A percentile compares a stretch with the other conserved stretches of the same genome.
These are phyloP conservation scores for Microcyclospora tardicrescens DNA, from an alignment of 2,329 filamentous ascomycete genomes.

Conservation along the genomic window DNA sequence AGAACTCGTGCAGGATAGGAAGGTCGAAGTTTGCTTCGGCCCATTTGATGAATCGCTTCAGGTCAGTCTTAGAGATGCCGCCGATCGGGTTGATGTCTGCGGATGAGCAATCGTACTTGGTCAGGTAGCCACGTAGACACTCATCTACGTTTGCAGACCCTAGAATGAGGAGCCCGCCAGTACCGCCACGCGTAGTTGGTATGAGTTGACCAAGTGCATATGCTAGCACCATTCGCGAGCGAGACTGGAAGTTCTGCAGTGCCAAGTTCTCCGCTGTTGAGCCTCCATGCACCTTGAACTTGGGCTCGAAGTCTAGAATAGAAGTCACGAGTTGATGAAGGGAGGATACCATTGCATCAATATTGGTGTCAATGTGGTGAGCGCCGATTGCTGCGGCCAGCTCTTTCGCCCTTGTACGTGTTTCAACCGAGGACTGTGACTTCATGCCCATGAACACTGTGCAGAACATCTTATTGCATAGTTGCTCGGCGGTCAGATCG, in stretches of 20 bases:
- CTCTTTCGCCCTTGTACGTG: conserved; percentile 50
- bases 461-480: conserved; percentile 46
- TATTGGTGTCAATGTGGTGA: conserved; percentile 61
- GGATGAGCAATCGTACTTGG: conserved; percentile 55
- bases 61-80: conserved; percentile 51
- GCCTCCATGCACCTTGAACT: conserved; percentile 53
- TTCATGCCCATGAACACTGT: conserved; percentile 60
- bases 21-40: conserved; percentile 46
- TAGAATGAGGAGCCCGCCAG: conserved; percentile 50
- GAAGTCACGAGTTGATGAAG: conserved; percentile 46
- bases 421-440: conserved; percentile 52
- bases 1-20: conserved; percentile 52
- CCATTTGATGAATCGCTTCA: conserved; percentile 61
- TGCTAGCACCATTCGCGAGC: conserved; percentile 51
- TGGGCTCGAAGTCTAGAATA: conserved; percentile 47
- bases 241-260: conserved; percentile 55
- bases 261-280: conserved; percentile 46
- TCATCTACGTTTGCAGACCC: conserved; percentile 56
- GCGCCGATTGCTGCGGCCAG: conserved; percentile 51
- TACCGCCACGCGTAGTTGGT: conserved; percentile 46
- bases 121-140: conserved; percentile 46
- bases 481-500: conserved; percentile 41
- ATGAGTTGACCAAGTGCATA: conserved; percentile 54
- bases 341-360: conserved; percentile 53
- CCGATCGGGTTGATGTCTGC: conserved; percentile 51